Conservation (phyloP, 257 asterid species). For the Scutellaria galericulata region DNA sequence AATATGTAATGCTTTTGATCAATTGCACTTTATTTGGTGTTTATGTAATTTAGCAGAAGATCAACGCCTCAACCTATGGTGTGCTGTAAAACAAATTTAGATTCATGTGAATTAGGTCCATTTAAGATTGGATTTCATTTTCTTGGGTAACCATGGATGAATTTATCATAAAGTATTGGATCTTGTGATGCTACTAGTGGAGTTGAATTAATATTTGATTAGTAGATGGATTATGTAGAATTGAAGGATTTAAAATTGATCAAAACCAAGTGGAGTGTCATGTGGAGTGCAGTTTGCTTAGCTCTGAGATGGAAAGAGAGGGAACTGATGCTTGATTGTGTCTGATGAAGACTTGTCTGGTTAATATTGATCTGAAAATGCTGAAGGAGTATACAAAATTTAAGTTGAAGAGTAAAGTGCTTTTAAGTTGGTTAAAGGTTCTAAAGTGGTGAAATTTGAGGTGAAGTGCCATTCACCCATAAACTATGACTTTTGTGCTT, state of each 20-base stretch:
- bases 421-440: neutral
- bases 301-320: neutral
- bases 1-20: slow-evolving; percentile 4
- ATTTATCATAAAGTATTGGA: neutral
- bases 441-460: slow-evolving; percentile 3
- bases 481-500: neutral
- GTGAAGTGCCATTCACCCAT: neutral
- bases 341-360: neutral
- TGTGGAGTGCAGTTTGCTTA: neutral
- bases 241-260: neutral
- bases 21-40: slow-evolving; percentile 5
- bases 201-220: too few relatives aligned
- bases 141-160: neutral
- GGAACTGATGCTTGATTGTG: neutral
- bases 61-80: neutral
- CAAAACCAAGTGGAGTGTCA: neutral
- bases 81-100: neutral
- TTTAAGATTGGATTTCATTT: neutral
- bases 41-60: neutral
- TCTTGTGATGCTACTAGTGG: neutral
- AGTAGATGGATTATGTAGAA: neutral
- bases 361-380: neutral
- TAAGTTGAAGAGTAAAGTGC: neutral
- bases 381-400: neutral
- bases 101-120: neutral